Evolutionary conservation across 768 basidiomycete species (phyloP), one percentile per base, ranked within the genome.

Genomic region (Fistulinella prunicolor): DNA sequence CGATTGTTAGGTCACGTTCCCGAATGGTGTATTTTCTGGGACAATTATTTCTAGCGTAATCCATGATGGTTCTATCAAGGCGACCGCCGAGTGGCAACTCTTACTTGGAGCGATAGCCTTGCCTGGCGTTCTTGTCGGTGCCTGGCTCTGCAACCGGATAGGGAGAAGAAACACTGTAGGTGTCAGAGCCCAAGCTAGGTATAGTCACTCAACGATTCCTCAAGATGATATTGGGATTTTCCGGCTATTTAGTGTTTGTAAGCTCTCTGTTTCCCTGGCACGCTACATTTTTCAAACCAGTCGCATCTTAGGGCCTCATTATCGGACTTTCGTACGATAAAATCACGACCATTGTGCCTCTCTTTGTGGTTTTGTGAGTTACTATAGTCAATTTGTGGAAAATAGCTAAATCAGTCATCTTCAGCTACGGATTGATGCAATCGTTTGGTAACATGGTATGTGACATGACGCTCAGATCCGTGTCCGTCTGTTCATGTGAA

Each of bases 41-140:
- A 76, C 79, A 3, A 86, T 86, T 48, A 85, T 89, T 24, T 75
- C 83, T 4, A 79, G 77, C 40, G 78, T 88, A 24, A 82, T 86
- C 37, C 74, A 79, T 39, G 59, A 76, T 34, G 70, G 72, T 5
- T 70, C 74, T 56, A 74, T 83, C 62, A 82, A 80, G 59, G 51
- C 64, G 47, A 87, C 79, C 3, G 83, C 84, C 3, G 84, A 86
- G 62, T 86, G 76, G 73, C 83, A 85, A 56, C 74, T 86, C n/a
- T 70, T 86, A 3, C 73, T 86, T 5, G 80, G 79, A 17, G 57
- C 75, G 12, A 74, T 86, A 46, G 74, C 84, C 1, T 65, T 88
- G 13, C 85, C 85, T 17, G 86, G 85, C 42, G 71, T 79, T 48
- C 71, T 81, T 35, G 70, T 77, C 8, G 76, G 77, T 30, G 76